Conservation (phyloP, 495 filamentous ascomycete genomes). For the Beverwykella pulmonaria region DNA sequence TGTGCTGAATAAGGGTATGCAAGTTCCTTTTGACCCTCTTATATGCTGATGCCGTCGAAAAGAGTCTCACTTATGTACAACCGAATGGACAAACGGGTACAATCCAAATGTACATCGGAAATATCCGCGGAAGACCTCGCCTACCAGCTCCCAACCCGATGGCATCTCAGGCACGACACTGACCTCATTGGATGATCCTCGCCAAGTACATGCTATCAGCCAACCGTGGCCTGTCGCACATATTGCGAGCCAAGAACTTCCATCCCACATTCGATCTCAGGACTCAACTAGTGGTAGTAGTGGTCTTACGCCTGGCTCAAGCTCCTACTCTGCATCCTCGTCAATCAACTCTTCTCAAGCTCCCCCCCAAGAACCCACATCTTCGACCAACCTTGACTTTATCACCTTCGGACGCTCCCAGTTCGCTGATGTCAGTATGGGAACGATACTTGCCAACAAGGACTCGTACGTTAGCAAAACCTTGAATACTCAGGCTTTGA, state of each 20-base stretch:
- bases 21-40: not conserved
- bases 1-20: conserved; percentile 19
- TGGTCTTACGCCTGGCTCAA: not conserved
- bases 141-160: not conserved
- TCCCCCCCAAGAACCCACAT: not conserved
- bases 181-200: not conserved
- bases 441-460: conserved; percentile 9
- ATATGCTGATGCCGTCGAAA: not conserved
- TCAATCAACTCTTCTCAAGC: not conserved
- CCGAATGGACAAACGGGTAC: conserved; percentile 33
- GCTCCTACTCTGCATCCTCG: not conserved
- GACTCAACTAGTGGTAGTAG: not conserved
- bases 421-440: conserved; percentile 26
- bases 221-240: conserved; percentile 6
- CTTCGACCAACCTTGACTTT: conserved; percentile 26
- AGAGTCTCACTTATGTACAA: conserved; percentile 30
- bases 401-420: conserved; percentile 29
- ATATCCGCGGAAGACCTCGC: conserved; percentile 21
- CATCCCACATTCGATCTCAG: not conserved
- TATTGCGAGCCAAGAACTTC: not conserved
- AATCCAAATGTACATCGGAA: conserved; percentile 32
- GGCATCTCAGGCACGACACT: not conserved
- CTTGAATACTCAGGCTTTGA: not conserved
- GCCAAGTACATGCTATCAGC: not conserved
- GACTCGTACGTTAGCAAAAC: conserved; percentile 3